Evolutionary conservation across 495 filamentous ascomycete species (phyloP).

Genomic region (Hypoxylon intermedium): DNA sequence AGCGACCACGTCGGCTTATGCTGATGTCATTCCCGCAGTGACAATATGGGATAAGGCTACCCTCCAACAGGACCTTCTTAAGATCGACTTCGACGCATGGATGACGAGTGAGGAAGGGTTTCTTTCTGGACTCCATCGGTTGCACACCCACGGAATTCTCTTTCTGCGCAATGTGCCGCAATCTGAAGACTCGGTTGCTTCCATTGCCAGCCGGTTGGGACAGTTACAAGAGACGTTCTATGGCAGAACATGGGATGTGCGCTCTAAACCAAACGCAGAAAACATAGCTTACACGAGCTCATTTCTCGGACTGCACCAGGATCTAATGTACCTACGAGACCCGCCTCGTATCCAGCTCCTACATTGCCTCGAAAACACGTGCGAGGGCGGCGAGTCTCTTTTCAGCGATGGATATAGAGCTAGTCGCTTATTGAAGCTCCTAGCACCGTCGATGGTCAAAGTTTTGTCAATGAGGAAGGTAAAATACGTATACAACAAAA

Average conservation of each 20-base stretch:
- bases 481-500: constrained; percentile 73
- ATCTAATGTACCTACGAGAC: constrained; percentile 83
- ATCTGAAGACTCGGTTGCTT: constrained; percentile 66
- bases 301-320: constrained; percentile 87
- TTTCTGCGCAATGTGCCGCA: constrained; percentile 75
- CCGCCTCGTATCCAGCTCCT: constrained; percentile 84
- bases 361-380: constrained; percentile 80
- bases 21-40: constrained; percentile 16
- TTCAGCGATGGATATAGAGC: constrained; percentile 77
- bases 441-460: constrained; percentile 39
- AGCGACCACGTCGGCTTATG: background rate
- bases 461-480: constrained; percentile 55
- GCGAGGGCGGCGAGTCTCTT: constrained; percentile 78
- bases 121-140: constrained; percentile 62
- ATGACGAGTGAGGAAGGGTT: constrained; percentile 58
- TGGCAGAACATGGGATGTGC: constrained; percentile 88
- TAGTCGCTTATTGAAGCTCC: constrained; percentile 53
- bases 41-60: constrained; percentile 45
- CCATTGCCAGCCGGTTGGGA: constrained; percentile 75
- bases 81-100: constrained; percentile 73
- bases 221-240: constrained; percentile 83
- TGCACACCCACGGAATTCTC: constrained; percentile 70
- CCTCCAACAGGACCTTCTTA: constrained; percentile 31
- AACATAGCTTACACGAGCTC: constrained; percentile 90
- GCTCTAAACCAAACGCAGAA: constrained; percentile 73